Conservation (phyloP, 2,329 filamentous ascomycete species). For the Fusarium dimerum region DNA sequence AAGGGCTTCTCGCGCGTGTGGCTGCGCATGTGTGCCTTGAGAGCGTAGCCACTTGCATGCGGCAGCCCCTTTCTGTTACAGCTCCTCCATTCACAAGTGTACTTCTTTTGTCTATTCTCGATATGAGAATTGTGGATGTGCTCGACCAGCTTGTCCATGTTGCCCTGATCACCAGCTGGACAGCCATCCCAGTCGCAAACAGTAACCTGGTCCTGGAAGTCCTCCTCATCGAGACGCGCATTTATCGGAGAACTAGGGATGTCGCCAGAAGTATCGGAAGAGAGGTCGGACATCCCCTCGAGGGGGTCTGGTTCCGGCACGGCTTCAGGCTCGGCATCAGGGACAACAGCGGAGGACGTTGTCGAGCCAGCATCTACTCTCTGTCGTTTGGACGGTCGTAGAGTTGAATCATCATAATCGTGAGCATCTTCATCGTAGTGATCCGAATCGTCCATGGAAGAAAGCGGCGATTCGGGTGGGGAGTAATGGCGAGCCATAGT, state of each 20-base stretch:
- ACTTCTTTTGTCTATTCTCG: conserved; percentile 89
- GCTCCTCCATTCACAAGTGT: conserved; percentile 96
- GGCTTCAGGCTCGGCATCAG: conserved; percentile 45
- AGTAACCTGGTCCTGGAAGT: conserved; percentile 76
- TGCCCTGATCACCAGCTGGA: conserved; percentile 66
- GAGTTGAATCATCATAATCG: conserved; percentile 43
- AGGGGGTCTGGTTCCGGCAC: conserved; percentile 54
- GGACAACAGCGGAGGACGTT: conserved; percentile 46
- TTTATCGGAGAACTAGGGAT: conserved; percentile 71
- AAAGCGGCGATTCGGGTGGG: conserved; percentile 48
- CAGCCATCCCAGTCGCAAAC: conserved; percentile 79
- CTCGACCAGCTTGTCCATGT: conserved; percentile 80
- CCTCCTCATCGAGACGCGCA: conserved; percentile 71
- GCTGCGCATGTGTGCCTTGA: conserved; percentile 96
- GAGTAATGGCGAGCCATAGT: conserved; percentile 40
- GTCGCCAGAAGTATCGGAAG: conserved; percentile 86
- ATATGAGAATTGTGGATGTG: conserved; percentile 94
- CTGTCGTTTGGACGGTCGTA: conserved; percentile 49
- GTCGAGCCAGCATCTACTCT: conserved; percentile 47
- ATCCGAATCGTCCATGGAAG: conserved; percentile 48
- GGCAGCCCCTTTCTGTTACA: conserved; percentile 85
- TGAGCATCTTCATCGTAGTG: conserved; percentile 48
- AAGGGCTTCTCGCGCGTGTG: conserved; percentile 98
- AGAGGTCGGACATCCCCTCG: conserved; percentile 70
- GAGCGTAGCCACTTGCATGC: conserved; percentile 91